Base-by-base conservation (phyloP, 2,329 filamentous ascomycete genomes). In the Pseudodiploospora longispora region DNA sequence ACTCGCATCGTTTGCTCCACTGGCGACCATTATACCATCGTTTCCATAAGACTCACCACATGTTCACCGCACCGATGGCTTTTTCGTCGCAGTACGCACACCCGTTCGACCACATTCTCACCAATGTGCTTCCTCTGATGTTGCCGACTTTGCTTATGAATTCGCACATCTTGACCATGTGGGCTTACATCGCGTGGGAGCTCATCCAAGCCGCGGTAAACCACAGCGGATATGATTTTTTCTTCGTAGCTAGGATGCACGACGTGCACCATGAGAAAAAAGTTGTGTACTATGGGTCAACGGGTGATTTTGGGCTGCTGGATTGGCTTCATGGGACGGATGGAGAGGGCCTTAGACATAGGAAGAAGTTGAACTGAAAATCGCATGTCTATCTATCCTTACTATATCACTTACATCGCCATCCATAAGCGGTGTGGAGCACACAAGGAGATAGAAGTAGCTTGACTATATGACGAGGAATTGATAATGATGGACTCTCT, bases 261-360 rank as follows among this genome's bases (percentile, higher is more conserved):
- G 76, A 80, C 58, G 55, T 69, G 34, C 76, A 80, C 51, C 76
- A 80, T 56, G 73, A 77, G 62, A 68, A 68, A 49, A 78, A 77
- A 50, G 67, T 69, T 46, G 59, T 76, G n/a, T 69, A 77, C 49
- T 79, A 70, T 58, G 74, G 75, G 2, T 12, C 39, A 9, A 32
- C 30, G 39, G 39, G 39, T 9, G 68, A 64, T 0, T 60, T 76
- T 50, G 73, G 72, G 2, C 52, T 72, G 42, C 54, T 79, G 54
- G 75, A 80, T 55, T 76, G 70, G 69, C 10, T 75, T n/a, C 73
- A 77, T 57, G 72, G 71, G 27, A 79, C 75, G 0, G 59, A 57
- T 12, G 56, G 58, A 48, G 47, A 33, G 37, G 30, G 28, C 10
- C 27, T 27, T 27, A 38, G 44, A 36, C 43, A 43, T 27, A 46